A percentile compares a stretch with the other conserved stretches of the same genome.
Conservation (phyloP, 257 asterid genomes). For the Penstemon newberryi region DNA sequence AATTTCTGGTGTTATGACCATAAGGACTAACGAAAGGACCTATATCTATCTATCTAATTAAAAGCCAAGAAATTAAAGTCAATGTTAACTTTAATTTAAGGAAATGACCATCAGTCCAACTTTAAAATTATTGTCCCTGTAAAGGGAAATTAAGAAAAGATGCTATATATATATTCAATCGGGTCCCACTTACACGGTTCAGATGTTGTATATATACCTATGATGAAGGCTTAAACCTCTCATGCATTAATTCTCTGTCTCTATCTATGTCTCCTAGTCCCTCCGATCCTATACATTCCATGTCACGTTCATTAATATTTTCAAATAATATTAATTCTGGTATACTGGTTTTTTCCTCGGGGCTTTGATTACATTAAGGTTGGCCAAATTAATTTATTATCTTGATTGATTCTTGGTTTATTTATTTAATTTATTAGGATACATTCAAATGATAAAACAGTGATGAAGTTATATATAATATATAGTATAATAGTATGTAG, state of each 20-base stretch:
- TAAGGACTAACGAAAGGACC: too few species aligned
- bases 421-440: not conserved
- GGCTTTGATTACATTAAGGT: not conserved
- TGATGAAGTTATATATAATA: not conserved
- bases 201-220: too few species aligned
- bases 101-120: too few species aligned
- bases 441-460: conserved; percentile 16
- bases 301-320: not conserved
- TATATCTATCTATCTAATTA: too few species aligned
- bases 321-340: not conserved
- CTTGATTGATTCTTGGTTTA: conserved; percentile 24
- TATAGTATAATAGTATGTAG: not conserved
- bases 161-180: too few species aligned
- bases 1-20: too few species aligned
- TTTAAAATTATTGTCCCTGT: too few species aligned
- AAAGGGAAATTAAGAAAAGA: too few species aligned
- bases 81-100: too few species aligned
- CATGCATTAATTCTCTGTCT: not conserved
- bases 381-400: not conserved
- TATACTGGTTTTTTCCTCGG: not conserved
- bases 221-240: not conserved
- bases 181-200: too few species aligned
- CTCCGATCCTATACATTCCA: not conserved
- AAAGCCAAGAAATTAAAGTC: too few species aligned
- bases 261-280: not conserved